Conservation (phyloP, 495 filamentous ascomycete species). For the Penicillium paradoxum region DNA sequence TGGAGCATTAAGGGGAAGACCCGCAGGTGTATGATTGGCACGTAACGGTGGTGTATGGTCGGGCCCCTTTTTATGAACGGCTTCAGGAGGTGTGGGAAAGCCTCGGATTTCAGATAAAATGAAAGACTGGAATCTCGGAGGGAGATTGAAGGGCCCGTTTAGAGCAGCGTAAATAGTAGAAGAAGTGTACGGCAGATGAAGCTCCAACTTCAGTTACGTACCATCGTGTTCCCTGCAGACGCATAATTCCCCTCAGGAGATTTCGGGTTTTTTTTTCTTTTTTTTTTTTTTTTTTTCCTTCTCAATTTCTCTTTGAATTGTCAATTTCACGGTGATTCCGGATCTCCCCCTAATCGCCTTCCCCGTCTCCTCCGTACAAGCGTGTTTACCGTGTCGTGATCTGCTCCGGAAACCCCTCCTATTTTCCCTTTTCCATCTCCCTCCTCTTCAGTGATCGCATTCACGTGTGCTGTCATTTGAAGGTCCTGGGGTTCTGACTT, state of each 20-base stretch:
- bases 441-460: conserved; percentile 12
- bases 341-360: conserved; percentile 5
- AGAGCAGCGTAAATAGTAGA: too few species aligned
- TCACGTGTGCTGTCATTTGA: conserved; percentile 9
- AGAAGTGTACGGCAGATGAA: not conserved
- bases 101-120: not conserved
- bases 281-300: too few species aligned
- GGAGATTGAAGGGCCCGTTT: not conserved
- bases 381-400: conserved; percentile 1
- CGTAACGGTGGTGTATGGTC: conserved; percentile 1
- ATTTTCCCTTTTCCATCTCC: conserved; percentile 13
- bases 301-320: not conserved
- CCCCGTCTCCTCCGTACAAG: conserved; percentile 11
- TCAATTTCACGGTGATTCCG: conserved; percentile 2
- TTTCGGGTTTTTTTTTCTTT: not conserved
- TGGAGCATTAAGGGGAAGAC: conserved; percentile 6
- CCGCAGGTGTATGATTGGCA: conserved; percentile 5
- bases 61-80: conserved; percentile 4
- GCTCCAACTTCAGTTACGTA: not conserved
- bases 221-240: conserved; percentile 1
- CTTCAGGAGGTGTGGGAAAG: not conserved
- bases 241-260: not conserved
- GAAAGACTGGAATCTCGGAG: not conserved
- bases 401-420: conserved; percentile 17
- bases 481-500: conserved; percentile 24